Conservation (phyloP, 23 red algal genomes). For the Cyanidiococcus yangmingshanensis region DNA sequence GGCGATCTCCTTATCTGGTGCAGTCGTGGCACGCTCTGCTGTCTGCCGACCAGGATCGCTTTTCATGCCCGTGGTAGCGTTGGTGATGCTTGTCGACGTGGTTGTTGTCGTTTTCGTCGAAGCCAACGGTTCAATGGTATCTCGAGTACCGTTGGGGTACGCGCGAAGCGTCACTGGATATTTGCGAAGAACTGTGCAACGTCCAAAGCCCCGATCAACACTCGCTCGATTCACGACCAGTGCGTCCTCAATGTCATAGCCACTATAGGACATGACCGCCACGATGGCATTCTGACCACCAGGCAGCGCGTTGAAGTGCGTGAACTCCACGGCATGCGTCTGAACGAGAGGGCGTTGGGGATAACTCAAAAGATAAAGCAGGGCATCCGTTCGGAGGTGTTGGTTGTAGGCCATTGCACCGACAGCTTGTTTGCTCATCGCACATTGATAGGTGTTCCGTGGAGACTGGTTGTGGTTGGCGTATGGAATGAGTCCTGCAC, state of each 20-base stretch:
- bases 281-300: constrained; percentile 90
- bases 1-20: background rate
- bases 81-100: background rate
- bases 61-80: constrained; percentile 10
- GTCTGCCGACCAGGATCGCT: background rate
- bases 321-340: constrained; percentile 43
- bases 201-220: constrained; percentile 85
- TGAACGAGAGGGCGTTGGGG: constrained; percentile 79
- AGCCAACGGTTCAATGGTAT: constrained; percentile 36
- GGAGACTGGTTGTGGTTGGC: constrained; percentile 95
- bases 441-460: constrained; percentile 97
- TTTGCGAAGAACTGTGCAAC: constrained; percentile 83
- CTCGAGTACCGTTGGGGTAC: constrained; percentile 48
- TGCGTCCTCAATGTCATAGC: constrained; percentile 99
- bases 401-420: constrained; percentile 91
- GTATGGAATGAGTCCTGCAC: constrained; percentile 86
- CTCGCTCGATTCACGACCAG: constrained; percentile 78
- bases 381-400: constrained; percentile 71
- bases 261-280: constrained; percentile 80
- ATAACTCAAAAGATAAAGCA: constrained; percentile 75
- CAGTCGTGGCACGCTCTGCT: background rate
- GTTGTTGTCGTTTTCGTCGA: background rate
- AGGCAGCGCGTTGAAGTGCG: constrained; percentile 66
- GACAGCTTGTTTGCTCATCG: constrained; percentile 96
- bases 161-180: constrained; percentile 33